Evolutionary conservation across 306 rosid genomes (phyloP).

Genomic region (Acmispon strigosus): DNA sequence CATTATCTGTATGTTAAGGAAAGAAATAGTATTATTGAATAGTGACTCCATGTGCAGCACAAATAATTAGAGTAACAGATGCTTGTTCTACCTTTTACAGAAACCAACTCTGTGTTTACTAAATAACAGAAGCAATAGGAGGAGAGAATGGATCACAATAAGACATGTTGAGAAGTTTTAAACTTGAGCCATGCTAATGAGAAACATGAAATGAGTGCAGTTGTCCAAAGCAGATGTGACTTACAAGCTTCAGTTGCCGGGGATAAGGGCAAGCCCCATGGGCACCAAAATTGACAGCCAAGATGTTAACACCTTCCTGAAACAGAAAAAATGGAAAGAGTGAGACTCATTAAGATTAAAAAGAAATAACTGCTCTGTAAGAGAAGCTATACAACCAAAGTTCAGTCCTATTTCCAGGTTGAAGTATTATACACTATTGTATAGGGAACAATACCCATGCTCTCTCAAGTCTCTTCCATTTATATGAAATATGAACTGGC

Average conservation of each 20-base stretch:
- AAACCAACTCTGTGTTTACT: background rate
- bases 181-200: constrained; percentile 9
- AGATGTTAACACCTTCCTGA: constrained; percentile 80
- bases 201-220: constrained; percentile 9
- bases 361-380: background rate
- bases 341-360: constrained; percentile 1
- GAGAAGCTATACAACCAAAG: constrained; percentile 9
- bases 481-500: background rate
- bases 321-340: constrained; percentile 13
- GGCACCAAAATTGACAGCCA: constrained; percentile 87
- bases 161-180: background rate
- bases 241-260: constrained; percentile 71
- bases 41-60: background rate
- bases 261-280: constrained; percentile 85
- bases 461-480: background rate
- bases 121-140: background rate
- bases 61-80: background rate
- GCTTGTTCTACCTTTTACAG: background rate
- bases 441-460: background rate
- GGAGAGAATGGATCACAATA: background rate
- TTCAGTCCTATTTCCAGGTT: background rate
- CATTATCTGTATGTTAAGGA: background rate
- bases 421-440: background rate
- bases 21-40: background rate
- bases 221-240: constrained; percentile 10